phyloP scores from a whole-genome alignment of 1,139 yeast genomes.

The Schizosaccharomyces versatilis region DNA sequence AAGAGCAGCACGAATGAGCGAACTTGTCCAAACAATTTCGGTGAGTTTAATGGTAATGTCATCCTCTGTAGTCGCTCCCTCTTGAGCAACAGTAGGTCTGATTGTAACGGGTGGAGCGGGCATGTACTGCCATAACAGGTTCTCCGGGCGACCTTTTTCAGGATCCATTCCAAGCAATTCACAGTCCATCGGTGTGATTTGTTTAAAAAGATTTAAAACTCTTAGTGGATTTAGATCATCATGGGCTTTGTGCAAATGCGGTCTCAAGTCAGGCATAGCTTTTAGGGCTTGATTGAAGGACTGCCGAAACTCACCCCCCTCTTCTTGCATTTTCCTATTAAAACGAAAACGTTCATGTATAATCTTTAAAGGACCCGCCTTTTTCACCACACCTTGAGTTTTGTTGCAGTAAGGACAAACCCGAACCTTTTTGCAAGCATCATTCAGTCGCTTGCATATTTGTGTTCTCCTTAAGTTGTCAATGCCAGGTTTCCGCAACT shows the following conservation, averaged over 20 bases:
- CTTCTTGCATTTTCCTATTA: slow-evolving; percentile 79
- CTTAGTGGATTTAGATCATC: slow-evolving; percentile 90
- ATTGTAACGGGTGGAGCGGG: slow-evolving; percentile 99
- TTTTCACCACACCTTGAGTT: slow-evolving; percentile 87
- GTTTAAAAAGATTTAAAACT: slow-evolving; percentile 69
- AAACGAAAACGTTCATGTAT: slow-evolving; percentile 92
- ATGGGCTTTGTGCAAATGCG: slow-evolving; percentile 64
- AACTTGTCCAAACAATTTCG: slow-evolving; percentile 89
- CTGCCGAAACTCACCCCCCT: slow-evolving; percentile 59
- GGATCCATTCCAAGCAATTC: slow-evolving; percentile 83
- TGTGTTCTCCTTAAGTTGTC: slow-evolving; percentile 87
- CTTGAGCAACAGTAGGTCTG: slow-evolving; percentile 93
- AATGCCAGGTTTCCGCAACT: slow-evolving; percentile 65
- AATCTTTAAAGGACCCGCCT: slow-evolving; percentile 86
- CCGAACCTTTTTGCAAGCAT: slow-evolving; percentile 88
- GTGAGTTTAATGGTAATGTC: slow-evolving; percentile 89
- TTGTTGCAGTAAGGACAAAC: slow-evolving; percentile 73
- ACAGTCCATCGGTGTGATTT: slow-evolving; percentile 67
- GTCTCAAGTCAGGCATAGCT: slow-evolving; percentile 72
- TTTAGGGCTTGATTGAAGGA: slow-evolving; percentile 47
- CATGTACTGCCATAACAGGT: slow-evolving; percentile 85
- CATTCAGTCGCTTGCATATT: slow-evolving; percentile 55
- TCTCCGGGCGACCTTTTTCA: slow-evolving; percentile 83
- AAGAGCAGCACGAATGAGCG: slow-evolving; percentile 78
- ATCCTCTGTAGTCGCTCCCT: slow-evolving; percentile 84